Evolutionary conservation across 2,329 filamentous ascomycete genomes (phyloP), one percentile per base, ranked within the genome.

Genomic region (Colletotrichum salicis): DNA sequence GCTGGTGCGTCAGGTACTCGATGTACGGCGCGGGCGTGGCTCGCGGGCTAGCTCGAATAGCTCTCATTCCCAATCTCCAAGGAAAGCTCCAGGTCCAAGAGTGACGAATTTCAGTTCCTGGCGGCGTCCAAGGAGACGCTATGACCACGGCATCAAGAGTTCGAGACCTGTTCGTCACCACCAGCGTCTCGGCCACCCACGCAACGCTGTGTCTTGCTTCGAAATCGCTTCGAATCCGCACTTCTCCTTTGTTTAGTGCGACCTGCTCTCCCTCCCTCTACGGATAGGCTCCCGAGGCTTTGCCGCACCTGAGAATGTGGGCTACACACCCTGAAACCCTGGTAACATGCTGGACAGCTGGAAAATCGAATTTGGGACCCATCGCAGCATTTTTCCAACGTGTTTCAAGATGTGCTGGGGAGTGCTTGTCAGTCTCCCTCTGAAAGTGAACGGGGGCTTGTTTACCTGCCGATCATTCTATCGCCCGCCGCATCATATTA

Each of bases 291-390:
- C 48, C 27, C 24, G n/a, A 67, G 58, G 33, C 54, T 35, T 69
- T 31, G 56, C 56, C 29, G 59, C 59, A 69, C 69, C 69, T 69
- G 65, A 64, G 65, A 69, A 71, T 64, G 69, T 59, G 64, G 64
- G 58, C 59, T 70, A 56, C 57, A 10, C 58, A 31, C 56, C 54
- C 45, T 64, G 69, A 71, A 71, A 52, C 64, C 45, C 29, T 59
- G 52, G 52, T 58, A 71, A 67, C 51, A 33, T 54, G 22, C 62
- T 45, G 13, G 52, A 35, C 29, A 52, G 63, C 24, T 37, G 58
- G 33, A 11, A 24, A 54, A 22, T 45, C 35, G 58, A 48, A 58
- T 48, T 68, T 24, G 64, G 64, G 52, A 45, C 52, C 59, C 69
- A 60, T 63, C 58, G 19, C 55, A 37, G 54, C 69, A 63, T 63